Percentiles rank a stretch among this genome's conserved stretches.
Conservation (phyloP, 371 early-diverging fungal species). For the Fennellomyces sp. region DNA sequence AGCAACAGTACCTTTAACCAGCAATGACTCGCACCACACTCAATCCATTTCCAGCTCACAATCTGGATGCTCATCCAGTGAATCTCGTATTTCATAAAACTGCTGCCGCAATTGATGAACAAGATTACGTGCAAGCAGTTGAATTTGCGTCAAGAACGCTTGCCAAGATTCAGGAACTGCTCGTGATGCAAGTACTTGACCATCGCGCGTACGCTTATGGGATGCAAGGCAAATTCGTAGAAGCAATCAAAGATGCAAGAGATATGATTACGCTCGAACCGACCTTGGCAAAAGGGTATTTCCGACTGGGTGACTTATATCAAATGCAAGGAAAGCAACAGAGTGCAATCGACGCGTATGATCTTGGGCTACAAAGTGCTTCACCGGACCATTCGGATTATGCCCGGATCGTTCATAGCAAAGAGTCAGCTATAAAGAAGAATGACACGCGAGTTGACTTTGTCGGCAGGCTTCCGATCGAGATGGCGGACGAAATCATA, state of each 20-base stretch:
- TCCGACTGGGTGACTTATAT: conserved; percentile 8
- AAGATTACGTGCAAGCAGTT: no score
- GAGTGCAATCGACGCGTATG: background rate
- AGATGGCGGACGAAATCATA: background rate
- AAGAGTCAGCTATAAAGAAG: background rate
- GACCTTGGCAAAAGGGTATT: background rate
- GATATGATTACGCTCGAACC: conserved; percentile 5
- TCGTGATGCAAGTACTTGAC: background rate
- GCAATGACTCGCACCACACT: no score
- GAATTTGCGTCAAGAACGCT: background rate
- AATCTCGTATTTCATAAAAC: no score
- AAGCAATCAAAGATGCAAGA: conserved; percentile 1
- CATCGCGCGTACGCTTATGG: background rate
- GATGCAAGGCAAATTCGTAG: background rate
- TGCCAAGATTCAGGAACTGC: background rate
- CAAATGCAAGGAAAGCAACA: conserved; percentile 4
- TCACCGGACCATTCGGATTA: background rate
- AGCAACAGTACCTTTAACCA: no score
- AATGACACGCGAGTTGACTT: background rate
- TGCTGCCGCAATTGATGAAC: no score
- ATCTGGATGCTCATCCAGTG: no score
- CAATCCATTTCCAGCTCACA: no score
- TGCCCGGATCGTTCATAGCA: background rate
- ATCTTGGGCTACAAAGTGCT: background rate
- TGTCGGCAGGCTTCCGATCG: background rate